Evolutionary conservation across 2,329 filamentous ascomycete genomes (phyloP).

Genomic region (Monosporascus sp.): DNA sequence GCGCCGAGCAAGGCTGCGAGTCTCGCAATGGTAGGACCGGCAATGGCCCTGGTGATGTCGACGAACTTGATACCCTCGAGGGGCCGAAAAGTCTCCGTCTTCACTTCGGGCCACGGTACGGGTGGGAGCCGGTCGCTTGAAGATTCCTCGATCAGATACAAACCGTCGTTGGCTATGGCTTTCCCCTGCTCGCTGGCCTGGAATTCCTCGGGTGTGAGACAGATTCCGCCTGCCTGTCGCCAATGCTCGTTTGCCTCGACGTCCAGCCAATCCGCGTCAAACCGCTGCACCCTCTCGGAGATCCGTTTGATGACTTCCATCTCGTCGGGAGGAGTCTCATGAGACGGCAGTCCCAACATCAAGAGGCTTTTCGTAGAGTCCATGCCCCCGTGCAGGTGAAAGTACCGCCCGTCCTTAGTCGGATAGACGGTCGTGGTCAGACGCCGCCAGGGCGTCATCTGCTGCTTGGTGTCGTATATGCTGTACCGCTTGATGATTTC

Average conservation of each 20-base stretch:
- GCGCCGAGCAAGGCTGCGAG: conserved; percentile 28
- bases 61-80: conserved; percentile 29
- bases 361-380: conserved; percentile 22
- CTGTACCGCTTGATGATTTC: conserved; percentile 14
- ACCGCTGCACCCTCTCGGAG: conserved; percentile 15
- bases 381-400: conserved; percentile 30
- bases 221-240: conserved; percentile 26
- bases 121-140: conserved; percentile 15
- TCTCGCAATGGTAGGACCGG: conserved; percentile 27
- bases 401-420: conserved; percentile 28
- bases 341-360: conserved; percentile 26
- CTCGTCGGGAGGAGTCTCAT: conserved; percentile 20
- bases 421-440: conserved; percentile 29
- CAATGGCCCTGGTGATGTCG: conserved; percentile 30
- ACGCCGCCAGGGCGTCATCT: conserved; percentile 23
- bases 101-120: conserved; percentile 18
- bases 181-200: conserved; percentile 20
- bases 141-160: conserved; percentile 21
- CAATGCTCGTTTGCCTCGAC: conserved; percentile 27
- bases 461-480: conserved; percentile 17
- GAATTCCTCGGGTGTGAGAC: conserved; percentile 28
- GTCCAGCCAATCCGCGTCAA: conserved; percentile 24
- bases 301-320: conserved; percentile 23
- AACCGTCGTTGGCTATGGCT: conserved; percentile 17
- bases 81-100: conserved; percentile 16